Evolutionary conservation across 441 rosid species (phyloP).

Genomic region (Gossypium laxum): DNA sequence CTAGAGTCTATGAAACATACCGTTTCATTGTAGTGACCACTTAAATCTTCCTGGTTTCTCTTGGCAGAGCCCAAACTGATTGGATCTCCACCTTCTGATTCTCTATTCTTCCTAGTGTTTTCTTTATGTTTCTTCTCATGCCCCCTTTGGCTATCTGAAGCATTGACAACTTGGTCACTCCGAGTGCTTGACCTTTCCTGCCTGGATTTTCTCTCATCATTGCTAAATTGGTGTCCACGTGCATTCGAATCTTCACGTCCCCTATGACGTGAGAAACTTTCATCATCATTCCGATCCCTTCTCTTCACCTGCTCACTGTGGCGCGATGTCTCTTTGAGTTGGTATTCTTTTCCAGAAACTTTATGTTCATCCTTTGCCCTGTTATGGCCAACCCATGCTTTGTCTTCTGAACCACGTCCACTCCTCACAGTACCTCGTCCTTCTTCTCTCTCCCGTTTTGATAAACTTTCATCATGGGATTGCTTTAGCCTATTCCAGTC

Average conservation of each 20-base stretch:
- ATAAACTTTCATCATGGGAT: slow-evolving; percentile 46
- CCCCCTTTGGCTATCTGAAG: slow-evolving; percentile 50
- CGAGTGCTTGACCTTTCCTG: slow-evolving; percentile 61
- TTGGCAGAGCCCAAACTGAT: slow-evolving; percentile 34
- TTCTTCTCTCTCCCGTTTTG: slow-evolving; percentile 59
- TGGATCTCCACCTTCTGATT: slow-evolving; percentile 51
- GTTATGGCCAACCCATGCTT: slow-evolving; percentile 42
- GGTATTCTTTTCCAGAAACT: slow-evolving; percentile 57
- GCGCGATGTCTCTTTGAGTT: slow-evolving; percentile 50
- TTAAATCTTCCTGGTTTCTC: slow-evolving; percentile 61
- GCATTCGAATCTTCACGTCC: slow-evolving; percentile 54
- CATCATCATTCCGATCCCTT: slow-evolving; percentile 65
- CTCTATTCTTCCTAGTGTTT: slow-evolving; percentile 54
- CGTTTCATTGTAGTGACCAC: slow-evolving; percentile 50
- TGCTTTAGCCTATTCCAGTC: slow-evolving; percentile 49
- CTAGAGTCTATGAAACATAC: slow-evolving; percentile 49
- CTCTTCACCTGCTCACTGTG: slow-evolving; percentile 58
- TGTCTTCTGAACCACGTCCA: slow-evolving; percentile 69
- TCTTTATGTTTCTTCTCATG: slow-evolving; percentile 68
- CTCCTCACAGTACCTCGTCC: slow-evolving; percentile 43
- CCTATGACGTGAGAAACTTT: slow-evolving; percentile 44
- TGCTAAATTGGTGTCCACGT: slow-evolving; percentile 38
- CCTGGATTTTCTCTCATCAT: slow-evolving; percentile 63
- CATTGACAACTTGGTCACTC: slow-evolving; percentile 38
- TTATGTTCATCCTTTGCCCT: slow-evolving; percentile 59